Base-by-base conservation (phyloP, 202 grass and related monocot genomes). In the Carex arenaria region DNA sequence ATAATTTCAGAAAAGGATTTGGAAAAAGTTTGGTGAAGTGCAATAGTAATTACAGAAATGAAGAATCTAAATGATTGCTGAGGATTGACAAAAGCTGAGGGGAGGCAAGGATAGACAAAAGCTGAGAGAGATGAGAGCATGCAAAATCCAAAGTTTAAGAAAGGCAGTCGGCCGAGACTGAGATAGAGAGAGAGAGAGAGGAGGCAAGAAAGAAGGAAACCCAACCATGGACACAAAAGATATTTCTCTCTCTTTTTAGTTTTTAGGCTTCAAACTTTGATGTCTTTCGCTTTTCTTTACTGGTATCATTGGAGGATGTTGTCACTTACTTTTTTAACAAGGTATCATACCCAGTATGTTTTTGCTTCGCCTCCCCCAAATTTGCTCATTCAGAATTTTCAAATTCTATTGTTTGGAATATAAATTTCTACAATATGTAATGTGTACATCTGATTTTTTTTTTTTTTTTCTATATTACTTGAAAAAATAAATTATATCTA, bases 301-400 rank as follows among this genome's bases (percentile, higher is more conserved):
- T 61, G 23, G 11, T 62, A 82, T 83, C 65, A 82, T 81, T 84
- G 73, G 75, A 86, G 72, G 76, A 86, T 49, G 31, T 87, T 93
- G 86, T 85, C 84, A 73, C 81, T 91, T 93, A 85, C 89, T 93
- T 93, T 96, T 91, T 72, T 83, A 89, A 88, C 90, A 93, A 89
- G 85, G 65, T 77, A 93, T 93, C 85, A 89, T 38, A 89, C 82
- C 85, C 51, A 81, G 22, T 3, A 81, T 83, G 14, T 32, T 5
- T 51, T 51, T 67, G 26, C 32, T 78, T 78, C 28, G 6, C 26
- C 10, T 78, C 74, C 2, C 74, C 74, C n/a, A 30, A 8, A 78
- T 78, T 9, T 52, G 15, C 23, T 28, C 28, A 67, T 54, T 54
- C 49, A 31, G 19, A 13, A 76, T 3, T 76, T 40, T 40, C 38